Evolutionary conservation across 345 rosid species (phyloP).

Genomic region (Eucalyptus victrix): DNA sequence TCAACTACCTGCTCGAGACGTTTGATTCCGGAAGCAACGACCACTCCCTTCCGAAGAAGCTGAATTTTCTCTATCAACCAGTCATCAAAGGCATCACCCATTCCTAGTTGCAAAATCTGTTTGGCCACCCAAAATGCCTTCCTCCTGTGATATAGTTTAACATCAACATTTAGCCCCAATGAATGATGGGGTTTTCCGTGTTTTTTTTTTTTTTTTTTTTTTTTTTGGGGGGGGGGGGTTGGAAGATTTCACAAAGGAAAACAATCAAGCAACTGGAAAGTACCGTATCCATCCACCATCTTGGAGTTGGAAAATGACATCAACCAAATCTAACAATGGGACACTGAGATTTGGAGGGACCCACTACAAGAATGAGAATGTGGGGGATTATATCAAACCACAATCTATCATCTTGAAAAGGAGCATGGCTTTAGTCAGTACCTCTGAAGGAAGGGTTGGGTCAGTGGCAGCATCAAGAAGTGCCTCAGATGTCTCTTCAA

Average conservation of each 20-base stretch:
- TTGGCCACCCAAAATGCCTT: conserved; percentile 98
- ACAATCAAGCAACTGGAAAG: neutral
- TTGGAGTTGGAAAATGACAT: conserved; percentile 88
- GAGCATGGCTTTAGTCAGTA: neutral
- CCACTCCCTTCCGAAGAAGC: conserved; percentile 70
- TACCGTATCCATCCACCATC: conserved; percentile 99
- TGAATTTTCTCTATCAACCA: conserved; percentile 94
- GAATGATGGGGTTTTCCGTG: no score
- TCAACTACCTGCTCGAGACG: conserved; percentile 71
- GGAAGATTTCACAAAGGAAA: neutral
- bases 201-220: no score
- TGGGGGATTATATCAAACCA: neutral
- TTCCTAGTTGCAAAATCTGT: conserved; percentile 94
- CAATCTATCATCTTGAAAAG: neutral
- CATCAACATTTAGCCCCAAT: neutral
- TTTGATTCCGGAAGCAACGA: conserved; percentile 84
- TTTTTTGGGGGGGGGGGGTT: neutral
- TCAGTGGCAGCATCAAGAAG: conserved; percentile 29
- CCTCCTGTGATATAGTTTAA: conserved; percentile 36
- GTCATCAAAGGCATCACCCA: conserved; percentile 99
- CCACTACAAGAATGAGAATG: conserved; percentile 51
- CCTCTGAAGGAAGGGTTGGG: conserved; percentile 72
- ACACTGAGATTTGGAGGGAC: conserved; percentile 85
- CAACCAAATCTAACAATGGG: conserved; percentile 82
- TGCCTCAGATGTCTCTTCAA: conserved; percentile 19